Evolutionary conservation across 192 early-diverging fungal genomes (phyloP).

Genomic region (Mortierella antarctica): DNA sequence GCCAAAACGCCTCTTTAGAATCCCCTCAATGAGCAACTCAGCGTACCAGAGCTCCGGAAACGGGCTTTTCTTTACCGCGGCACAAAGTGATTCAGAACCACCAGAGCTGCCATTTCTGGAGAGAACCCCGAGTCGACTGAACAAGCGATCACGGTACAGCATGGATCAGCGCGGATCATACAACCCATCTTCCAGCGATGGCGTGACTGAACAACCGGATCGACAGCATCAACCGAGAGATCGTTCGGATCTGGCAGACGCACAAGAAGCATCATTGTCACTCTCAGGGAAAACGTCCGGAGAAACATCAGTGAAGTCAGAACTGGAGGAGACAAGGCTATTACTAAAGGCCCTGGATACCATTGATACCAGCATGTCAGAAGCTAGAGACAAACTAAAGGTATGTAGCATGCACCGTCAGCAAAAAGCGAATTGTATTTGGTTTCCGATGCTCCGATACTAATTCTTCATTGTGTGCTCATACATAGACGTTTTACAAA

Average conservation of each 20-base stretch:
- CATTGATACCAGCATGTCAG: conserved; percentile 34
- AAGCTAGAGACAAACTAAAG: conserved; percentile 45
- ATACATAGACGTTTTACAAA: conserved; percentile 33
- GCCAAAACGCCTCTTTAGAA: too few species aligned
- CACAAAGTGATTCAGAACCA: not conserved
- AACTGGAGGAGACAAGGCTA: conserved; percentile 24
- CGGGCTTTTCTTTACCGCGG: not conserved
- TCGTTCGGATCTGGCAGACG: not conserved
- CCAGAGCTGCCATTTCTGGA: not conserved
- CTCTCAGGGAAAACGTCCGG: not conserved
- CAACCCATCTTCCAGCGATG: not conserved
- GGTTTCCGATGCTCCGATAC: not conserved
- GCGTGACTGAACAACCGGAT: not conserved
- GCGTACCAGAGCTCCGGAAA: conserved; percentile 1
- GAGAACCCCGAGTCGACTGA: conserved; percentile 19
- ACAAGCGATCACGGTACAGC: conserved; percentile 32
- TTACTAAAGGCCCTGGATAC: conserved; percentile 29
- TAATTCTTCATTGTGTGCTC: not conserved
- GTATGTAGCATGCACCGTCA: not conserved
- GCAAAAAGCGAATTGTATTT: not conserved
- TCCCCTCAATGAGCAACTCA: not conserved
- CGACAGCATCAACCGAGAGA: not conserved
- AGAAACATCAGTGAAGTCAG: conserved; percentile 9
- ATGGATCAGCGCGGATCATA: not conserved
- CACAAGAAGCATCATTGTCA: not conserved